Evolutionary conservation across 2,329 filamentous ascomycete genomes (phyloP).

Genomic region (Pseudopyricularia javanii): DNA sequence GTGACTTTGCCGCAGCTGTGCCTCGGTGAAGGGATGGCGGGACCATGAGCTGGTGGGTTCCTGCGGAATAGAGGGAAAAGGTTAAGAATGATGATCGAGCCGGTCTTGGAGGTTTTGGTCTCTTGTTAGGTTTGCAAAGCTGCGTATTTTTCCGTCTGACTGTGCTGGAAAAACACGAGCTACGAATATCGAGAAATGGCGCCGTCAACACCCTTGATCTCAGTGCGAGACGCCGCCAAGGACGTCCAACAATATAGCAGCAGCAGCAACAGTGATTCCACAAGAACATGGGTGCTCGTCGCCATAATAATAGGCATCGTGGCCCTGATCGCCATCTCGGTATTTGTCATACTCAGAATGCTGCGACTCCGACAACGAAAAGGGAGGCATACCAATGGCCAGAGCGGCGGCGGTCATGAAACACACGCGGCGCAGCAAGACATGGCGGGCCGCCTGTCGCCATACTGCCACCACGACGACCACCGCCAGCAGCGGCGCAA

Average conservation of each 20-base stretch:
- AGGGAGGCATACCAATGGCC: neutral
- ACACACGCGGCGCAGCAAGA: neutral
- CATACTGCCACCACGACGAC: neutral
- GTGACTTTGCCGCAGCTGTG: too few relatives aligned
- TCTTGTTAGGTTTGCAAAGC: too few relatives aligned
- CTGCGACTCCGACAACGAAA: neutral
- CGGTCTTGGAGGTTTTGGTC: too few relatives aligned
- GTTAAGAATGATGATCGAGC: too few relatives aligned
- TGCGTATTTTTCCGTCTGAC: neutral
- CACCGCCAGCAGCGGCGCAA: neutral
- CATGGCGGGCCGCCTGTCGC: neutral
- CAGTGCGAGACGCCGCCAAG: neutral
- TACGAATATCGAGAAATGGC: neutral
- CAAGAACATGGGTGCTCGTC: neutral
- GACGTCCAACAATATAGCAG: neutral
- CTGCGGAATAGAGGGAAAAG: too few relatives aligned
- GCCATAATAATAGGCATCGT: neutral
- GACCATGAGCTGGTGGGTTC: too few relatives aligned
- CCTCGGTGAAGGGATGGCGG: too few relatives aligned
- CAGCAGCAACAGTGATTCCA: neutral
- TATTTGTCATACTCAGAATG: neutral
- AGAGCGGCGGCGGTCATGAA: neutral
- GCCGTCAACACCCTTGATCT: neutral
- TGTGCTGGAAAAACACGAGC: neutral
- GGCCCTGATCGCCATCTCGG: neutral